Conservation (phyloP, 805 yeast genomes). For the Saccharomyces jurei region DNA sequence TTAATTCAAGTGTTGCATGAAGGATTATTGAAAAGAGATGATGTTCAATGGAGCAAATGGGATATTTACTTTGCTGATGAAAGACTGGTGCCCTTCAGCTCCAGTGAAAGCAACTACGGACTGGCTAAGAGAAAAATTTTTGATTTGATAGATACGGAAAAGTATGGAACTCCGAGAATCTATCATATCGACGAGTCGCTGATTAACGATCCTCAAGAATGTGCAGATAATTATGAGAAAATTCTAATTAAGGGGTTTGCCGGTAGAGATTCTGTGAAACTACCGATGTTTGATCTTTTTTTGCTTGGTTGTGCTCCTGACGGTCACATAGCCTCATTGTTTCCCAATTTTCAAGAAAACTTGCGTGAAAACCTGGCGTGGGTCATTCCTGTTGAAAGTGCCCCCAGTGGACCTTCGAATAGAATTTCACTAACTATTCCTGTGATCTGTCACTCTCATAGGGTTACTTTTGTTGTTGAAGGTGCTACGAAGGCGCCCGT, state of each 20-base stretch:
- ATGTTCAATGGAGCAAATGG: conserved; percentile 88
- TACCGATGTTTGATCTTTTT: conserved; percentile 88
- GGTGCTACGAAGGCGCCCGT: conserved; percentile 94
- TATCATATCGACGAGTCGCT: conserved; percentile 75
- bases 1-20: conserved; percentile 77
- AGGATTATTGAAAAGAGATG: conserved; percentile 70
- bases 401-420: conserved; percentile 80
- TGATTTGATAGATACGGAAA: conserved; percentile 39
- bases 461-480: conserved; percentile 92
- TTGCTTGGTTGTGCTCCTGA: conserved; percentile 97
- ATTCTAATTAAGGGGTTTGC: conserved; percentile 83
- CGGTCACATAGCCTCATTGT: conserved; percentile 94
- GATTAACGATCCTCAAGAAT: conserved; percentile 76
- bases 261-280: conserved; percentile 88
- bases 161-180: conserved; percentile 52
- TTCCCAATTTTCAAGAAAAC: conserved; percentile 79
- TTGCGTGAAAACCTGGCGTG: conserved; percentile 87
- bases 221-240: conserved; percentile 90
- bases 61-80: conserved; percentile 95
- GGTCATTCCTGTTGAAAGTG: conserved; percentile 88
- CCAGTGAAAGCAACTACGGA: conserved; percentile 84
- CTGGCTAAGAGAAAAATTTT: conserved; percentile 74
- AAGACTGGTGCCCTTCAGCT: conserved; percentile 80
- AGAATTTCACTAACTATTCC: conserved; percentile 90
- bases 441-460: conserved; percentile 85